Percentiles rank a stretch among this genome's conserved stretches.
Evolutionary conservation across 2,329 filamentous ascomycete species (phyloP).

Genomic region (Tolypocladium cylindrosporum): DNA sequence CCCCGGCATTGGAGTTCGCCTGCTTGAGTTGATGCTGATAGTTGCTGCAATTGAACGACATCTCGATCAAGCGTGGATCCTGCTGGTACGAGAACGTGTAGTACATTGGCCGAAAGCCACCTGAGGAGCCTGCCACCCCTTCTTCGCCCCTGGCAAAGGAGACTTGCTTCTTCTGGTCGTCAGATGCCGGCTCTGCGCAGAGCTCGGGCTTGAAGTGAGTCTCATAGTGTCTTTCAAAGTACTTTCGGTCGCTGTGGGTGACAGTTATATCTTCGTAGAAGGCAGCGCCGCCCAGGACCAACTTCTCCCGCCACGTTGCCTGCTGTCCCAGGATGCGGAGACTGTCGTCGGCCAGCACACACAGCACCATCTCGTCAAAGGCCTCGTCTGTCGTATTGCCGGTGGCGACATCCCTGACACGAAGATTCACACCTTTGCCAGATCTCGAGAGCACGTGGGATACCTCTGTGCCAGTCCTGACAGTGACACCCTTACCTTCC

Average conservation of each 20-base stretch:
- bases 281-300: slow-evolving; percentile 60
- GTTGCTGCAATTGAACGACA: slow-evolving; percentile 67
- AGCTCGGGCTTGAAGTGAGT: slow-evolving; percentile 44
- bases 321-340: slow-evolving; percentile 48
- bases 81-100: slow-evolving; percentile 49
- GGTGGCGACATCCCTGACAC: slow-evolving; percentile 35
- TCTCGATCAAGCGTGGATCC: slow-evolving; percentile 50
- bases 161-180: slow-evolving; percentile 27
- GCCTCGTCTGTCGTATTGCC: slow-evolving; percentile 42
- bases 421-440: slow-evolving; percentile 41
- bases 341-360: slow-evolving; percentile 54
- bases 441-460: slow-evolving; percentile 39
- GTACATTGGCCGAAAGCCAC: slow-evolving; percentile 54
- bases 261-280: slow-evolving; percentile 63
- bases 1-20: slow-evolving; percentile 9
- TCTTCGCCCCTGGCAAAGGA: slow-evolving; percentile 32
- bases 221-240: slow-evolving; percentile 61
- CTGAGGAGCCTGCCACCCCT: slow-evolving; percentile 25
- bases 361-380: slow-evolving; percentile 59
- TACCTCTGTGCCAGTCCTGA: slow-evolving; percentile 47
- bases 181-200: slow-evolving; percentile 34
- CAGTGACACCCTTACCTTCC: slow-evolving; percentile 40
- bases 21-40: slow-evolving; percentile 62
- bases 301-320: slow-evolving; percentile 50
- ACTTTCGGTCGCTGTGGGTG: slow-evolving; percentile 54